Conservation (phyloP, 1,284 basidiomycete genomes). For the Athelia sp. region DNA sequence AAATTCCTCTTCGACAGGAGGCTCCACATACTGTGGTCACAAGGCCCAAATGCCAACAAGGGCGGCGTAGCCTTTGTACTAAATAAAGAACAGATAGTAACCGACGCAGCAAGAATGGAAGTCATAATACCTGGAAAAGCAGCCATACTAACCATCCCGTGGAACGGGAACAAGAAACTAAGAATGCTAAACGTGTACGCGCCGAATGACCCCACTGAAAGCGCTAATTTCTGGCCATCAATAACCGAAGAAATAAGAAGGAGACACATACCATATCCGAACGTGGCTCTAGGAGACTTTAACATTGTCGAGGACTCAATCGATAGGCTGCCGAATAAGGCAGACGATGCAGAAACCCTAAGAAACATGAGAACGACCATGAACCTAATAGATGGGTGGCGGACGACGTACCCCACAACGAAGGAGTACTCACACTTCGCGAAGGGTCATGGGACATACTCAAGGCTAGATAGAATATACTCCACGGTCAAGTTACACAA, state of each 20-base stretch:
- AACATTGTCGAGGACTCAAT: constrained; percentile 35
- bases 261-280: constrained; percentile 12
- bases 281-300: constrained; percentile 35
- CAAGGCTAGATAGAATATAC: constrained; percentile 34
- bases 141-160: constrained; percentile 11
- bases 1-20: neutral
- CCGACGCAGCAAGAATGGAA: constrained; percentile 1
- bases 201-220: constrained; percentile 23
- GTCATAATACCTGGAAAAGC: constrained; percentile 28
- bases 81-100: constrained; percentile 21
- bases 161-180: constrained; percentile 11
- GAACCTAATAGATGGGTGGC: constrained; percentile 30
- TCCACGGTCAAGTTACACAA: constrained; percentile 2
- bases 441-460: constrained; percentile 12
- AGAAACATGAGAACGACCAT: constrained; percentile 15
- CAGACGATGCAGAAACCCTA: constrained; percentile 14
- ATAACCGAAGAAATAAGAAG: constrained; percentile 10
- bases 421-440: constrained; percentile 24
- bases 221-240: constrained; percentile 23
- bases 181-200: constrained; percentile 30
- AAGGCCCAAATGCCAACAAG: neutral
- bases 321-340: constrained; percentile 24
- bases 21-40: neutral
- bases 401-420: constrained; percentile 19
- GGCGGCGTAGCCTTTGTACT: constrained; percentile 30